Percentiles rank a stretch among this genome's conserved stretches.
These are phyloP conservation scores for Blastobotrys parvus DNA, from an alignment of 805 yeast genomes.

Conservation along the genomic window DNA sequence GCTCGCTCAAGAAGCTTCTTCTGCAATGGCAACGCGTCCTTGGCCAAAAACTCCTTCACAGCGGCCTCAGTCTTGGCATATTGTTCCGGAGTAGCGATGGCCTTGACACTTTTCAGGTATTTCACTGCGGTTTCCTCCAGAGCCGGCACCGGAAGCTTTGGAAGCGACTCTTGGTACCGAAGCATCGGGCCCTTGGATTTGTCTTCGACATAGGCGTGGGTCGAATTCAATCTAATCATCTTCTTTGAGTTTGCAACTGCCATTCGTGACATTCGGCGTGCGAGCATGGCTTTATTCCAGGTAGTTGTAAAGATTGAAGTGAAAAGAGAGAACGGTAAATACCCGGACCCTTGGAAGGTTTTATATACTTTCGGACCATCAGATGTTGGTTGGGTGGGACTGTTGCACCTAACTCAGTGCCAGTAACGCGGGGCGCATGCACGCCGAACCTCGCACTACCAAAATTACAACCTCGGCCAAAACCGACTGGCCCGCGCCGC, in stretches of 20 bases:
- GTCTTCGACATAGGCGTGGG: conserved; percentile 31
- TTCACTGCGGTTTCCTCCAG: conserved; percentile 59
- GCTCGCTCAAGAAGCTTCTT: conserved; percentile 52
- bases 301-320: neutral
- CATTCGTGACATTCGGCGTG: conserved; percentile 9
- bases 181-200: conserved; percentile 55
- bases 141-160: conserved; percentile 81
- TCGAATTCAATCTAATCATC: conserved; percentile 20
- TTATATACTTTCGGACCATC: too few relatives aligned
- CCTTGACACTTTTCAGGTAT: conserved; percentile 66
- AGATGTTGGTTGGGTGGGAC: too few relatives aligned
- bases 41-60: conserved; percentile 55
- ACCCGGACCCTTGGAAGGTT: neutral
- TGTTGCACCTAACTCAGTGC: too few relatives aligned
- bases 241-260: neutral
- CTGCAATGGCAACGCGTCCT: conserved; percentile 62
- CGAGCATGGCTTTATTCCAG: neutral
- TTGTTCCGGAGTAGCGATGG: conserved; percentile 46
- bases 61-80: conserved; percentile 45
- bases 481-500: too few relatives aligned
- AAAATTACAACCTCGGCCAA: too few relatives aligned
- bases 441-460: too few relatives aligned
- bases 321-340: neutral
- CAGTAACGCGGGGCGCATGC: too few relatives aligned
- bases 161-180: conserved; percentile 64